phyloP scores from a whole-genome alignment of 257 asterid species.

The Solanum infundibuliforme region DNA sequence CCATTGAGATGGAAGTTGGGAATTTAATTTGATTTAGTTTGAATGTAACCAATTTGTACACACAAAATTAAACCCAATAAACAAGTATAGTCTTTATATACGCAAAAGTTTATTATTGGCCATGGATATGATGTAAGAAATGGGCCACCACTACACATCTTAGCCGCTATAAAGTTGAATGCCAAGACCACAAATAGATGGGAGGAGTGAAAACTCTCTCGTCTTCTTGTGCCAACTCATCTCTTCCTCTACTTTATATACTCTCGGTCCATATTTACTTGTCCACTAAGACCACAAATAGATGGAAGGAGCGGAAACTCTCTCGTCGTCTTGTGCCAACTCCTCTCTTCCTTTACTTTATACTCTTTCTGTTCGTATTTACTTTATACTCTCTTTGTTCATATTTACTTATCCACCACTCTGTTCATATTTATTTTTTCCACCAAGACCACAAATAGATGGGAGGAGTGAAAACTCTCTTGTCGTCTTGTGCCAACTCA shows the following conservation, averaged over 20 bases:
- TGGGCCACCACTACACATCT: not conserved
- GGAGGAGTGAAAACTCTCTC: not conserved
- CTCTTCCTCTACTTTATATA: no score
- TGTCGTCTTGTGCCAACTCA: not conserved
- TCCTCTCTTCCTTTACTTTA: no score
- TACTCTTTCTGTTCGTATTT: no score
- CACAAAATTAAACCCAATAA: not conserved
- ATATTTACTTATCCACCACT: no score
- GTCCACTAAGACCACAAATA: no score
- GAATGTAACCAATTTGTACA: not conserved
- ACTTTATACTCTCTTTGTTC: no score
- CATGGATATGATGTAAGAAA: not conserved
- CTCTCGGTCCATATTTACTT: no score
- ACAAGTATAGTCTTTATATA: not conserved
- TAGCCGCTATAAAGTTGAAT: not conserved
- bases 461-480: not conserved
- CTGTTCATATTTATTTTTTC: no score
- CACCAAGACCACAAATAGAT: not conserved
- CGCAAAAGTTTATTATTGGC: not conserved
- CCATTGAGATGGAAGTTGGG: slow-evolving; percentile 8
- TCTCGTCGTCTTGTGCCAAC: no score
- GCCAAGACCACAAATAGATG: not conserved
- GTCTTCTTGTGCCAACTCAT: not conserved
- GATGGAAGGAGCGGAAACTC: no score
- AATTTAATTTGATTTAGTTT: not conserved